These are phyloP conservation scores for Fusarium concolor DNA, from an alignment of 2,329 filamentous ascomycete species.

Conservation along the genomic window DNA sequence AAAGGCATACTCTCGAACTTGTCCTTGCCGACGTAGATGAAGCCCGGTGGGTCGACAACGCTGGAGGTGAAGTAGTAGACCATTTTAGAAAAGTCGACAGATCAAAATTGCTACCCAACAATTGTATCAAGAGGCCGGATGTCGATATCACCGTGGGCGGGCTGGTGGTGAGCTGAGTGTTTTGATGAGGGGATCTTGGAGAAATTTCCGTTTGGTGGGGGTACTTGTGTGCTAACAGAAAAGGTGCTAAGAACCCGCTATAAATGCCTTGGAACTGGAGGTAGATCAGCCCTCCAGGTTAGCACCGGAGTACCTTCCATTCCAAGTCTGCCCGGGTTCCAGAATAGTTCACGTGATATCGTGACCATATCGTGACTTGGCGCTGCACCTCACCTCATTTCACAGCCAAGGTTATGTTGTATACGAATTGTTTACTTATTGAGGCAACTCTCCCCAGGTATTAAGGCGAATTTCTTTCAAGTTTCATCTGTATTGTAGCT, in stretches of 20 bases:
- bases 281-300: neutral
- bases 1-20: constrained; percentile 87
- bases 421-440: neutral
- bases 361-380: neutral
- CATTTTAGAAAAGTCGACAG: constrained; percentile 62
- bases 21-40: constrained; percentile 97
- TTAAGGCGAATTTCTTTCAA: too few species aligned
- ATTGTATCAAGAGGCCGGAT: neutral
- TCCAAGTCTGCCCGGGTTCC: neutral
- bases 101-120: too few species aligned
- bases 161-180: neutral
- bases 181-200: constrained; percentile 39
- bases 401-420: too few species aligned
- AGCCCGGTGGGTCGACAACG: constrained; percentile 82
- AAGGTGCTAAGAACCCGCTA: rapidly evolving
- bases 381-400: too few species aligned
- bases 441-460: neutral
- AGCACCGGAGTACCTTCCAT: neutral
- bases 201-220: constrained; percentile 37
- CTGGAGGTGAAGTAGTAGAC: constrained; percentile 96
- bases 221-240: constrained; percentile 34
- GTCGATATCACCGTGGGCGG: neutral
- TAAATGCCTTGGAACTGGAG: too few species aligned
- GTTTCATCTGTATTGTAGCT: neutral
- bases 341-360: constrained; percentile 21